Base-by-base conservation (phyloP, 2,329 filamentous ascomycete species). In the Lachnellula hyalina region DNA sequence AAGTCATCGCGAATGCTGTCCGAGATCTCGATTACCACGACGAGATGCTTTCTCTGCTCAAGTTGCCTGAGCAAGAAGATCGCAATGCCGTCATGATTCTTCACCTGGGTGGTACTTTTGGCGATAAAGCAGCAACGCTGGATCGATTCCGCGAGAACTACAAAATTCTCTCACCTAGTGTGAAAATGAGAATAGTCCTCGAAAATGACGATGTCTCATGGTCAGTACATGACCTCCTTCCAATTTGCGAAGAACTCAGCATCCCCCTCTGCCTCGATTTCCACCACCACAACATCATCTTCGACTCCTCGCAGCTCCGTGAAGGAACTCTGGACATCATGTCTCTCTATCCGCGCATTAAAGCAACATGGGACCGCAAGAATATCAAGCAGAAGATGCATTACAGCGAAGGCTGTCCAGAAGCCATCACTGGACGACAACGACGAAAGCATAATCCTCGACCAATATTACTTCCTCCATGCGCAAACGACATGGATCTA, bases 121-220 rank as follows among this genome's bases (percentile, higher is more conserved):
- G 92, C 5, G 90, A 96, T 69, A 97, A 75, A 45, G 66, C 57
- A 2, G 59, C 63, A 11, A 69, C 74, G 3, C 68, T 81, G 1
- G 68, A 80, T n/a, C 68, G 73, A 4, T 87, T 88, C 60, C 76
- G 79, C 1, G 68, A 72, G 2, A 81, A 82, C 1, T 75, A 72
- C 70, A 45, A 70, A 77, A 46, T 81, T 82, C 60, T 75, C 82
- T 80, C 88, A 0, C 77, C 83, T 3, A 80, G 83, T 3, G 76
- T 96, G 59, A 96, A 94, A 72, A 82, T 83, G 5, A 82, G 93
- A 0, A 73, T 97, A 0, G 93, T 97, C 0, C 76, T 97, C 17
- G 93, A 97, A 68, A 97, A 97, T 60, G 93, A 96, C 70, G 93
- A 97, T 68, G 89, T 97, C 1, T 84, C 84, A 38, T 97, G 90